Percentiles rank a stretch among this genome's conserved stretches.
phyloP scores from a whole-genome alignment of 352 stramenopile species.

The Phytophthora megakarya region DNA sequence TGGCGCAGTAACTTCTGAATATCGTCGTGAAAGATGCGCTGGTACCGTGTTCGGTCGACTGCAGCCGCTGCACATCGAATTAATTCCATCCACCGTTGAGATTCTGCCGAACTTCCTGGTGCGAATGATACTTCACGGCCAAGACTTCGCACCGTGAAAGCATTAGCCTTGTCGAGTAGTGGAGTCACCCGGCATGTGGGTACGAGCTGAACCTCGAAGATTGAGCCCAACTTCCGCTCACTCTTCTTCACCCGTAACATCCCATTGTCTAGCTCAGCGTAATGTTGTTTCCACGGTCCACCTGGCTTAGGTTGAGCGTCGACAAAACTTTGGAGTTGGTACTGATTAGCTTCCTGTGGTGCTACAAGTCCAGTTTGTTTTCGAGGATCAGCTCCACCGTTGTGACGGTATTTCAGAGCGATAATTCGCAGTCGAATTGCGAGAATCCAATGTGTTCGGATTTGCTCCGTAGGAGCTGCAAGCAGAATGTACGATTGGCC shows the following conservation, averaged over 20 bases:
- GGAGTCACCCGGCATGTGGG: constrained; percentile 50
- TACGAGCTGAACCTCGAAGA: constrained; percentile 58
- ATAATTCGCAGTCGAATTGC: constrained; percentile 73
- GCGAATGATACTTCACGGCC: constrained; percentile 55
- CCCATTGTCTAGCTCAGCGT: constrained; percentile 67
- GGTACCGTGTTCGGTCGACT: constrained; percentile 37
- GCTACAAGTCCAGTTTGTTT: constrained; percentile 6
- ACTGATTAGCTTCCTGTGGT: constrained; percentile 2
- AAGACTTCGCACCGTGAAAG: constrained; percentile 57
- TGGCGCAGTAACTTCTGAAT: constrained; percentile 44
- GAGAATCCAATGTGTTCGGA: constrained; percentile 62
- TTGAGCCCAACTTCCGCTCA: constrained; percentile 55
- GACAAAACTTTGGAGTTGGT: constrained; percentile 59
- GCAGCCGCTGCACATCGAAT: constrained; percentile 37
- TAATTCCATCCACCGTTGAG: constrained; percentile 52
- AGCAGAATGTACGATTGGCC: constrained; percentile 58
- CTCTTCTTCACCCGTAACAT: constrained; percentile 71
- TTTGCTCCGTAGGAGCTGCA: constrained; percentile 47
- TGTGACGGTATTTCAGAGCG: constrained; percentile 64
- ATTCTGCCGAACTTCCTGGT: constrained; percentile 40
- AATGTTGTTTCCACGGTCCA: constrained; percentile 57
- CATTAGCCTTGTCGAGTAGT: constrained; percentile 58
- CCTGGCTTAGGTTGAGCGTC: constrained; percentile 57
- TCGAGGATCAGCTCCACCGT: constrained; percentile 21
- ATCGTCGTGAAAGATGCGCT: constrained; percentile 62